Base-by-base conservation (phyloP, 768 basidiomycete genomes). In the Pisolithus albus region DNA sequence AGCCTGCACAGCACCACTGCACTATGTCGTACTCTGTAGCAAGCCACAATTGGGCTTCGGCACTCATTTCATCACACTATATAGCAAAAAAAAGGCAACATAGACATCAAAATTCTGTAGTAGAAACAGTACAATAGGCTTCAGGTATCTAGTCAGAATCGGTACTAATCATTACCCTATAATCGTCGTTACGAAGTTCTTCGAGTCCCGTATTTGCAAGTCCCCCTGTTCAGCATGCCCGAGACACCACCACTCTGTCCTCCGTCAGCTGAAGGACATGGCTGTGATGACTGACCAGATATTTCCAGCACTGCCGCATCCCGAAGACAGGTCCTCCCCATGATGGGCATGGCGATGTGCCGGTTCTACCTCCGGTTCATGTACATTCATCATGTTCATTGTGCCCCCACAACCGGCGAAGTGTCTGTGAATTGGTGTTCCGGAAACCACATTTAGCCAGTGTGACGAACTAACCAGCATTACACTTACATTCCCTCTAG, bases 331-430 rank as follows among this genome's bases (percentile, higher is more conserved):
- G 45, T 58, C 69, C 0, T 66, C 69, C 5, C 54, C 55, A 7
- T 47, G 37, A 30, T 61, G 60, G 11, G 32, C 32, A 34, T 34
- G 43, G 46, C 67, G 61, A 9, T 26, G 7, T 49, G 61, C 47
- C 18, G 46, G 62, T 36, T 80, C 77, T 36, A 75, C 56, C 0
- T 63, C 60, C 1, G 78, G 77, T 5, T 66, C 65, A 24, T 64
- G 69, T 0, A 52, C 19, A 24, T 46, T n/a, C 0, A 75, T 78
- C 19, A 86, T 59, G 55, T 87, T 87, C 3, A 80, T 85, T 6
- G 64, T 55, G n/a, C 86, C 85, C 34, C 86, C 85, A 46, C 86
- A 80, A 43, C 84, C 84, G 0, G 78, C 80, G 4, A 83, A 84
- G 61, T 86, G 83, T 13, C 81, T 83, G 49, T 16, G 11, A 34